Base-by-base conservation (phyloP, 2,329 filamentous ascomycete genomes). In the Colletotrichum cereale region DNA sequence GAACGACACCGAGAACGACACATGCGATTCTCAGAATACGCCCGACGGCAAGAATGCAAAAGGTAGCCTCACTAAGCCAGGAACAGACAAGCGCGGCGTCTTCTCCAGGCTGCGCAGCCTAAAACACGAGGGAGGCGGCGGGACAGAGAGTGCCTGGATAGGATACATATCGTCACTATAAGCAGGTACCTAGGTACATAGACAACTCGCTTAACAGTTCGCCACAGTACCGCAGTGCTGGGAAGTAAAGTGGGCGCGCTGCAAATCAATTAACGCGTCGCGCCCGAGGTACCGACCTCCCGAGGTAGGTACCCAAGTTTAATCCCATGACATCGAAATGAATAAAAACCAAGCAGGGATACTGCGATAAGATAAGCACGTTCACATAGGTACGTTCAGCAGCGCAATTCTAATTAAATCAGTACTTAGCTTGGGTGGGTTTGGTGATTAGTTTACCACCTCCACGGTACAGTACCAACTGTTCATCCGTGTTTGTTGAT, bases 331-430 rank as follows among this genome's bases (percentile, higher is more conserved):
- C 31, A 34, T 34, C 31, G 21, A 57, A 50, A 67, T 71, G 67
- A 71, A 71, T 67, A 57, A 62, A 66, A 40, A n/a, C 24, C 42
- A n/a, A 18, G 21, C 34, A 50, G 31, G 29, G 38, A 40, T 57
- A 50, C 26, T 38, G 21, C 40, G 67, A 71, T 71, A 67, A 71
- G 65, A 71, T 60, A 71, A 71, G 58, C 42, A 50, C 16, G 12
- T 53, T 34, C 11, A 24, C 29, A n/a, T n/a, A n/a, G n/a, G n/a
- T n/a, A 2, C 44, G 14, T 16, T 10, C 42, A 31, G 29, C n/a
- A 62, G 65, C 48, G 62, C 56, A 21, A 31, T 36, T 53, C 55
- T 62, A 34, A 34, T n/a, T n/a, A n/a, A n/a, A n/a, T n/a, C 3
- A 12, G 21, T 47, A 47, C 42, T 11, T 4, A 8, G 18, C 18